phyloP scores from a whole-genome alignment of 2,329 filamentous ascomycete species.

The Ophiostoma himal-ulmi region DNA sequence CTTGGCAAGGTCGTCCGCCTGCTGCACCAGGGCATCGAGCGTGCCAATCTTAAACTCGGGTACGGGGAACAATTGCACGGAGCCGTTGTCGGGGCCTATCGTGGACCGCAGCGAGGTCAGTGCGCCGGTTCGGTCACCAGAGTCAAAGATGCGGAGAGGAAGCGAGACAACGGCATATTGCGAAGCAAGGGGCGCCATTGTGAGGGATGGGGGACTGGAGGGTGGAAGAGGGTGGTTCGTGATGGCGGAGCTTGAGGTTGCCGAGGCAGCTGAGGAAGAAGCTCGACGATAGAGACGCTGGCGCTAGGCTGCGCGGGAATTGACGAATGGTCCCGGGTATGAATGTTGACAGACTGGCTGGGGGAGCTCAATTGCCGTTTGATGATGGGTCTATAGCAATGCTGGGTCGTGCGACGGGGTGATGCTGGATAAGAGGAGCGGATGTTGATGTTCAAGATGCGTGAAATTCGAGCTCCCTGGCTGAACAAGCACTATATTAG shows the following conservation, averaged over 20 bases:
- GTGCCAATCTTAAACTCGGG: constrained; percentile 98
- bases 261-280: background rate
- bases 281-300: constrained; percentile 1
- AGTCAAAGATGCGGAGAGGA: constrained; percentile 78
- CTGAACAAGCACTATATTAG: constrained; percentile 8
- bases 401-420: background rate
- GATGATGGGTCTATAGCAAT: background rate
- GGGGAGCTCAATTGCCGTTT: background rate
- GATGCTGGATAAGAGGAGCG: background rate
- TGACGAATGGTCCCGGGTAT: background rate
- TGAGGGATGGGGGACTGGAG: constrained; percentile 17
- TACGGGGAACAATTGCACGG: constrained; percentile 69
- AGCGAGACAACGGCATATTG: constrained; percentile 88
- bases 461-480: constrained; percentile 22
- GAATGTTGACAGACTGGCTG: background rate
- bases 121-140: constrained; percentile 73
- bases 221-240: background rate
- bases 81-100: constrained; percentile 67
- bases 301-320: background rate
- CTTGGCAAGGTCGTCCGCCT: constrained; percentile 91
- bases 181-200: constrained; percentile 40
- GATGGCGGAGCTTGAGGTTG: constrained; percentile 4
- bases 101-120: constrained; percentile 68
- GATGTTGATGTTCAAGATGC: constrained; percentile 13
- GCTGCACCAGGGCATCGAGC: constrained; percentile 87